Conservation (phyloP, 1,284 basidiomycete species). For the Coriolopsis trogii region DNA sequence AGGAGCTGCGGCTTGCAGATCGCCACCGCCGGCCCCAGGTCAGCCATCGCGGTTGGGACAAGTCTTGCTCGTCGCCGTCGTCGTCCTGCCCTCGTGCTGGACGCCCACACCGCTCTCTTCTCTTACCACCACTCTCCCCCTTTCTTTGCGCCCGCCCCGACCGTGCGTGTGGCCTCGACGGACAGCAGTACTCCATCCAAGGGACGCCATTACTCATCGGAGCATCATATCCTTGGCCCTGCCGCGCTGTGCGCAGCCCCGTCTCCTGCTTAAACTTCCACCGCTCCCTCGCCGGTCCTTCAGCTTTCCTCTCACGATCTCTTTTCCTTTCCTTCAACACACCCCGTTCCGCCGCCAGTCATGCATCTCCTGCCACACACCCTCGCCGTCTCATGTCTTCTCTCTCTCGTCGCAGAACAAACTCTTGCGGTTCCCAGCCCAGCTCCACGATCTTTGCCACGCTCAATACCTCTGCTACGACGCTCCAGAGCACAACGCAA, state of each 20-base stretch:
- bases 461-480: slow-evolving; percentile 28
- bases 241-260: not conserved
- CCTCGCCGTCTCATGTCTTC: slow-evolving; percentile 28
- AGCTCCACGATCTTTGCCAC: slow-evolving; percentile 3
- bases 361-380: slow-evolving; percentile 28
- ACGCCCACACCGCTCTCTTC: too few relatives aligned
- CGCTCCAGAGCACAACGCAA: slow-evolving; percentile 15
- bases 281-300: not conserved
- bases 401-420: slow-evolving; percentile 23
- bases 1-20: too few relatives aligned
- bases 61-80: too few relatives aligned
- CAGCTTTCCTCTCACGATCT: not conserved
- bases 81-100: too few relatives aligned
- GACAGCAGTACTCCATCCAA: too few relatives aligned
- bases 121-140: too few relatives aligned
- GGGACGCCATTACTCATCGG: not conserved
- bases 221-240: not conserved
- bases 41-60: too few relatives aligned
- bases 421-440: slow-evolving; percentile 28
- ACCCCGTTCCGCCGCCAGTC: not conserved
- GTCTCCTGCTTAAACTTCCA: not conserved
- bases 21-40: too few relatives aligned
- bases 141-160: too few relatives aligned
- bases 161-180: too few relatives aligned
- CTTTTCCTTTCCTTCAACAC: not conserved